Percentiles rank a stretch among this genome's conserved stretches.
Evolutionary conservation across 2,329 filamentous ascomycete genomes (phyloP).

Genomic region (Penicillium sp.): DNA sequence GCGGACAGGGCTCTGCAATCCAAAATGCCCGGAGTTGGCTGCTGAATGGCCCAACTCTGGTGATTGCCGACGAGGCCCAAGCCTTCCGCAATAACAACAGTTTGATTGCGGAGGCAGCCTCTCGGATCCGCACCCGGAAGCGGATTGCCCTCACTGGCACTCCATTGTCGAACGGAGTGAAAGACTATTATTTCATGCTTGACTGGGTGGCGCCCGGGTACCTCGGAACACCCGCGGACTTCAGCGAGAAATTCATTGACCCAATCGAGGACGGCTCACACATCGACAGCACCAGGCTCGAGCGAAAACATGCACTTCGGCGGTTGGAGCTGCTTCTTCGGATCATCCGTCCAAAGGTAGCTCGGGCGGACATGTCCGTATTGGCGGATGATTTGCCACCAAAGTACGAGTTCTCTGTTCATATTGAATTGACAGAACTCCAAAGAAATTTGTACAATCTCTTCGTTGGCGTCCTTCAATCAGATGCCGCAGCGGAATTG

Average conservation of each 20-base stretch:
- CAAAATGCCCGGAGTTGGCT: constrained; percentile 49
- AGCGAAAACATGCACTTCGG: constrained; percentile 60
- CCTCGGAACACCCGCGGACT: constrained; percentile 65
- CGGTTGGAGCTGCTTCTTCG: constrained; percentile 67
- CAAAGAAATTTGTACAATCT: constrained; percentile 62
- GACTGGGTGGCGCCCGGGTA: constrained; percentile 81
- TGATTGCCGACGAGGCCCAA: constrained; percentile 85
- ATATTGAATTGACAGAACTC: constrained; percentile 62
- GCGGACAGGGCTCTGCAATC: constrained; percentile 24
- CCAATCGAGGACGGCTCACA: constrained; percentile 72
- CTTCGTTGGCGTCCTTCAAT: constrained; percentile 46
- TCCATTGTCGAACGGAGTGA: constrained; percentile 76
- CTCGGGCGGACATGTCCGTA: constrained; percentile 67
- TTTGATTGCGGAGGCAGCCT: constrained; percentile 52
- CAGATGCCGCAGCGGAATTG: constrained; percentile 26
- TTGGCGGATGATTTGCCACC: constrained; percentile 64
- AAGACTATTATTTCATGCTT: constrained; percentile 83
- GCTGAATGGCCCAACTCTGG: constrained; percentile 61
- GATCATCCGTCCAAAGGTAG: constrained; percentile 71
- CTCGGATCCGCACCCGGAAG: constrained; percentile 60
- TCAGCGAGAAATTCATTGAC: constrained; percentile 63
- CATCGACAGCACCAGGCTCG: constrained; percentile 54
- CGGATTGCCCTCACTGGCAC: constrained; percentile 85
- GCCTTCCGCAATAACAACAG: constrained; percentile 64
- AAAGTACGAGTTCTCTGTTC: constrained; percentile 80